Conservation (phyloP, 139 green algal species). For the Spirogloea muscicola region DNA sequence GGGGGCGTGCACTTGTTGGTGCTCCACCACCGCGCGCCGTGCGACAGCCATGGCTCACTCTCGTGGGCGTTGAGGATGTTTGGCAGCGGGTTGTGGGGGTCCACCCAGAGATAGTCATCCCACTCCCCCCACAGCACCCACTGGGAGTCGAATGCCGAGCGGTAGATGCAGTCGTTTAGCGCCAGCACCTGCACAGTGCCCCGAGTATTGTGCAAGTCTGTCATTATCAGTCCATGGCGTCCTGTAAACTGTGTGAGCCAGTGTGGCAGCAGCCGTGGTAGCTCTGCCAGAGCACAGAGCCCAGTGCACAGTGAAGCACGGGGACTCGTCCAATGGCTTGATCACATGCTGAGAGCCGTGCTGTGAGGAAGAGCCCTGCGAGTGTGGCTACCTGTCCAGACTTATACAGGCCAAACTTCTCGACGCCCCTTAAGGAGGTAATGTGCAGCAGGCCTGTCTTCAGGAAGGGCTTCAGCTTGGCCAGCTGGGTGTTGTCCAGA, state of each 20-base stretch:
- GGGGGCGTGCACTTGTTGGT: background rate
- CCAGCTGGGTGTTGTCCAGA: background rate
- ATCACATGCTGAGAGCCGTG: no score
- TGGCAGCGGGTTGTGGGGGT: background rate
- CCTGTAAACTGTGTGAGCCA: no score
- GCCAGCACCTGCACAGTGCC: conserved; percentile 4
- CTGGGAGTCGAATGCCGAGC: background rate
- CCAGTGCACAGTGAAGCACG: no score
- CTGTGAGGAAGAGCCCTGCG: no score
- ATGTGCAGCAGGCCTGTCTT: background rate
- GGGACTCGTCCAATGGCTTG: no score
- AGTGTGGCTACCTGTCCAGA: no score
- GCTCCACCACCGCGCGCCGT: background rate
- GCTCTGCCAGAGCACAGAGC: no score
- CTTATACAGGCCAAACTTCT: background rate
- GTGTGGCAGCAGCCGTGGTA: no score
- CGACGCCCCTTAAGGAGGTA: background rate
- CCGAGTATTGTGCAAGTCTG: no score
- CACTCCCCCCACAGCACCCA: background rate
- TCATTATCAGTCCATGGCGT: no score
- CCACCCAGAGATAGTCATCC: background rate
- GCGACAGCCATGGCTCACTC: background rate
- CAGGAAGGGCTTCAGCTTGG: background rate
- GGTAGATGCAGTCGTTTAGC: conserved; percentile 6
- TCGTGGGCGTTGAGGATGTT: background rate